Evolutionary conservation across 202 grass and related monocot genomes (phyloP), one percentile per base, ranked within the genome.

Genomic region (Hordeum pubiflorum): DNA sequence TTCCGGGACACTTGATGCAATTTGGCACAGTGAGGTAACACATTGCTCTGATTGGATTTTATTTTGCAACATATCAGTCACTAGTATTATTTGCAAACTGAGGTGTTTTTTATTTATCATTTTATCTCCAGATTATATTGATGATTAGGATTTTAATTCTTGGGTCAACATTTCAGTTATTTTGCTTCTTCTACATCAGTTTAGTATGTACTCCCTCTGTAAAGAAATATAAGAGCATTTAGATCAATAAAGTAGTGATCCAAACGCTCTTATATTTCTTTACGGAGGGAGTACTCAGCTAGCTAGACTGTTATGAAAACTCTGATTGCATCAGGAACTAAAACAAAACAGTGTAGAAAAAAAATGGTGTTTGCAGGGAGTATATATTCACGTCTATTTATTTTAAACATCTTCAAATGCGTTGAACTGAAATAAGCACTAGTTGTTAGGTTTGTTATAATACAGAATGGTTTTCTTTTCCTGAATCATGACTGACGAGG

Each of bases 1-100:
- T 93, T 82, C 96, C 92, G 13, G 54, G 55, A 59, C 88, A 92
- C 33, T 75, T 95, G 79, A 88, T 90, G 85, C 76, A 89, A 13
- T 76, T 29, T 80, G 85, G 81, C 71, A 85, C 69, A 56, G 61
- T 36, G 58, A 85, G 82, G 92, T 94, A 83, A 79, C 18, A 20
- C 63, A 75, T 78, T 23, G 41, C 23, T 79, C 59, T 61, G 43
- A 27, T 23, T 71, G 3, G 75, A 79, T 31, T 80, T 79, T 83
- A 31, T 71, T 88, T 38, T 65, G 14, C 33, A 65, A 17, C 58
- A 29, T 41, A 63, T 37, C 46, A 76, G 38, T 61, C 6, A 75
- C 18, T 71, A 59, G 3, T 41, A 59, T 76, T 83, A n/a, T 65
- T 70, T 77, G 48, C 62, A 46, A 72, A 71, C 4, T 38, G 57